Conservation (phyloP, 352 stramenopile genomes). For the Ophiocytium majus region DNA sequence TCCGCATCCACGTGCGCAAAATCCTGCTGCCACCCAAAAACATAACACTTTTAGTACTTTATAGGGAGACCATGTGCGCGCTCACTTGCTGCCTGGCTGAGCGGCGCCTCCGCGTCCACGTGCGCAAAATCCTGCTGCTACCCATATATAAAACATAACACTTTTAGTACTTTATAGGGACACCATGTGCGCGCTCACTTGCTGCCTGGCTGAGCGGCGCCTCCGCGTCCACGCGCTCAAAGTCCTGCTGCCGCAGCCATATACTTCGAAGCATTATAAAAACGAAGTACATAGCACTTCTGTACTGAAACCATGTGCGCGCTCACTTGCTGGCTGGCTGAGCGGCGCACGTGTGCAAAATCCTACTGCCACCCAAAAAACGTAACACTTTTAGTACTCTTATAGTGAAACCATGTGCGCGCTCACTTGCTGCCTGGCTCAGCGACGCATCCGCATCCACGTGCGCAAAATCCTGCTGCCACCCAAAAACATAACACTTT, state of each 20-base stretch:
- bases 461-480: constrained; percentile 40
- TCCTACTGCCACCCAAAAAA: constrained; percentile 33
- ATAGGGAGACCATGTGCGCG: background rate
- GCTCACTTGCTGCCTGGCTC: constrained; percentile 30
- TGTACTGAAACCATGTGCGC: too few species aligned
- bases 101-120: constrained; percentile 43
- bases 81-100: constrained; percentile 31
- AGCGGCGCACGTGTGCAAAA: constrained; percentile 43
- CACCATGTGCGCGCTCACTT: background rate
- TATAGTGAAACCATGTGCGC: too few species aligned
- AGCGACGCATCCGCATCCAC: constrained; percentile 46
- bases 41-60: too few species aligned
- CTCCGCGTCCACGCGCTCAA: constrained; percentile 40
- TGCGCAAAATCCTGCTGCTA: constrained; percentile 43
- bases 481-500: too few species aligned
- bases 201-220: constrained; percentile 16
- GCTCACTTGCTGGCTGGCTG: constrained; percentile 28
- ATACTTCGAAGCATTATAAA: constrained; percentile 30
- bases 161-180: too few species aligned
- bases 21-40: constrained; percentile 30
- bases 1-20: constrained; percentile 50
- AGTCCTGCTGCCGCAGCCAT: too few species aligned
- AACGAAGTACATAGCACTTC: too few species aligned
- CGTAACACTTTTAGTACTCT: too few species aligned
- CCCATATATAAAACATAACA: too few species aligned